Conservation (phyloP, 179 eudicot genomes). For the Carnegiea gigantea region DNA sequence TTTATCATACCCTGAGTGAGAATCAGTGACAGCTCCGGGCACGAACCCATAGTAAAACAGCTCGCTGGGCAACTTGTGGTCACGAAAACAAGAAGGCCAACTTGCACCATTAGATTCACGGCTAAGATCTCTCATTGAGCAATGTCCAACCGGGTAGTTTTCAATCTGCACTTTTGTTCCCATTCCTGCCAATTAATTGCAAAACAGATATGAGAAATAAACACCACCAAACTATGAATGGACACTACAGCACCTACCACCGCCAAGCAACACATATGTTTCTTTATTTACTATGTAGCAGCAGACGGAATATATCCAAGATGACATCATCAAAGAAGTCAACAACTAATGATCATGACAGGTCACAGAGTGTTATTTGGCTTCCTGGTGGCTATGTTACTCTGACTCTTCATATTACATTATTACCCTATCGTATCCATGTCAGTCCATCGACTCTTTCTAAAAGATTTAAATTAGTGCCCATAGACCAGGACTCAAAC, state of each 20-base stretch:
- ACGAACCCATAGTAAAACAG: constrained; percentile 52
- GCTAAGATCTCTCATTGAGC: constrained; percentile 80
- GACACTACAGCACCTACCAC: neutral
- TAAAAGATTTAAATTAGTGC: too few species aligned
- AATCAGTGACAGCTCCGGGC: constrained; percentile 42
- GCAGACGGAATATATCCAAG: neutral
- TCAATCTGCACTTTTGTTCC: constrained; percentile 76
- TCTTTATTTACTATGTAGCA: neutral
- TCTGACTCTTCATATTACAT: too few species aligned
- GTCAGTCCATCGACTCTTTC: too few species aligned
- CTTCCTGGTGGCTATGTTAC: too few species aligned
- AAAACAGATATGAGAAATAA: constrained; percentile 14
- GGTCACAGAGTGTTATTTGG: too few species aligned
- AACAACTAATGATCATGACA: neutral
- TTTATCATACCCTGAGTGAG: constrained; percentile 54
- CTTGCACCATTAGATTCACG: constrained; percentile 66
- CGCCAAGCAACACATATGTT: neutral
- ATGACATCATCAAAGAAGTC: neutral
- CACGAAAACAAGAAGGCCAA: constrained; percentile 70
- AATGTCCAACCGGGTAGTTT: constrained; percentile 59
- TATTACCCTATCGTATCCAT: too few species aligned
- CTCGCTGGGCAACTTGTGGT: constrained; percentile 50
- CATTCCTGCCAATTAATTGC: constrained; percentile 59
- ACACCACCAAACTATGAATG: neutral
- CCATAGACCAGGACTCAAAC: too few species aligned